Evolutionary conservation across 2,329 filamentous ascomycete genomes (phyloP).

Genomic region (Ustulina deusta): DNA sequence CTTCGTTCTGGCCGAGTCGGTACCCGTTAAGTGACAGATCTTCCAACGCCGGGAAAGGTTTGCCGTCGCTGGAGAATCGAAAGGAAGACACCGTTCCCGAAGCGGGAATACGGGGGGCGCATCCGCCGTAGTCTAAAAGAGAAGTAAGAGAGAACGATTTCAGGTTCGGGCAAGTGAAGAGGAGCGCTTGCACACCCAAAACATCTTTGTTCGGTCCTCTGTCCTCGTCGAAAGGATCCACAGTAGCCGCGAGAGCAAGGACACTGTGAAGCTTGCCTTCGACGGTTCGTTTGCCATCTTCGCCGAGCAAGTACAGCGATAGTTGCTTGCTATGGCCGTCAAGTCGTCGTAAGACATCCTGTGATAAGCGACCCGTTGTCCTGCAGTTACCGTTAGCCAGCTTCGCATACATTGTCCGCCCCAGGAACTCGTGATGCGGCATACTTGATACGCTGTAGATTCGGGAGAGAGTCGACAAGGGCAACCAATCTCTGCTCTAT

Average conservation of each 20-base stretch:
- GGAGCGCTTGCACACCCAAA: neutral
- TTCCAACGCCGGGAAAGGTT: neutral
- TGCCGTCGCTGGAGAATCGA: neutral
- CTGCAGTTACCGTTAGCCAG: too few species aligned
- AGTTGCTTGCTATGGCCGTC: too few species aligned
- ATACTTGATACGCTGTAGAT: too few species aligned
- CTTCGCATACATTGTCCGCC: too few species aligned
- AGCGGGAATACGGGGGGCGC: neutral
- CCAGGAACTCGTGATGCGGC: too few species aligned
- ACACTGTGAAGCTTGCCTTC: too few species aligned
- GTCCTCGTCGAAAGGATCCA: too few species aligned
- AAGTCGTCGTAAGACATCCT: too few species aligned
- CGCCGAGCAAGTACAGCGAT: too few species aligned
- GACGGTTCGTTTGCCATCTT: too few species aligned
- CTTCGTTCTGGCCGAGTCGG: neutral
- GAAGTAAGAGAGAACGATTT: neutral
- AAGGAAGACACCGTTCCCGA: neutral
- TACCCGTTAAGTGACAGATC: neutral
- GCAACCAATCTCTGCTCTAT: slow-evolving; percentile 23
- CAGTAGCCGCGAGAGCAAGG: too few species aligned
- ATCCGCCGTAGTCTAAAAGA: neutral
- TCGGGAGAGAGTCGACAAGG: slow-evolving; percentile 26
- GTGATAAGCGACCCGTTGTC: too few species aligned
- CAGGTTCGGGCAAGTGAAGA: neutral
- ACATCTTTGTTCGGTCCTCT: neutral